Evolutionary conservation across 2,329 filamentous ascomycete genomes (phyloP), one percentile per base, ranked within the genome.

Genomic region (Nakataea oryzae): DNA sequence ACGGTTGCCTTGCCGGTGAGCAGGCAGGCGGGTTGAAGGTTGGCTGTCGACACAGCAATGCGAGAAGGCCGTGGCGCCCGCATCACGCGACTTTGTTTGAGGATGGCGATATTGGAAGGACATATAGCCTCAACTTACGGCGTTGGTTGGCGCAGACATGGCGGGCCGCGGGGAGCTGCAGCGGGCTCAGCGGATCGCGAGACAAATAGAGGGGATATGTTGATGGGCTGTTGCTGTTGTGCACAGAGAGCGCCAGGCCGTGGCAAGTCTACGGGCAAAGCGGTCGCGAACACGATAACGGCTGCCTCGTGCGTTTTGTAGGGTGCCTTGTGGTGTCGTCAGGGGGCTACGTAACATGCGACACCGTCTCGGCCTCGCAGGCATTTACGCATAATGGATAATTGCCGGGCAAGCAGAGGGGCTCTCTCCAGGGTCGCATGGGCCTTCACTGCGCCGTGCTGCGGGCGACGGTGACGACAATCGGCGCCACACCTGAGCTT

Each of bases 91-190:
- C 26, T 12, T n/a, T 54, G 61, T 62, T 56, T 62, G 61, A 55
- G 47, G 29, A n/a, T 59, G 30, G 27, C 47, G 61, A 59, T 59
- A 56, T 55, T 47, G 28, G 57, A 30, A 26, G 61, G 50, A 34
- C 41, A 50, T 56, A 50, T 28, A 61, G 61, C 21, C 29, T 27
- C 27, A n/a, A 63, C 63, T 67, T 66, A 73, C 71, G 63, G 65
- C 62, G 64, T 73, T 70, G 67, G 70, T 66, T 64, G 70, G 70
- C 63, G 71, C 68, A 58, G 71, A 72, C 71, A 73, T 73, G 34
- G 62, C 69, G 65, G 54, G 50, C 26, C 47, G 41, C 41, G 41
- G 41, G 41, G 41, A 50, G 41, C 41, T 50, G 21, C 41, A 50
- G 41, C 11, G 17, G 41, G 21, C 41, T 50, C 41, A 17, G 17